Evolutionary conservation across 2,329 filamentous ascomycete species (phyloP).

Genomic region (Macrophomina phaseolina): DNA sequence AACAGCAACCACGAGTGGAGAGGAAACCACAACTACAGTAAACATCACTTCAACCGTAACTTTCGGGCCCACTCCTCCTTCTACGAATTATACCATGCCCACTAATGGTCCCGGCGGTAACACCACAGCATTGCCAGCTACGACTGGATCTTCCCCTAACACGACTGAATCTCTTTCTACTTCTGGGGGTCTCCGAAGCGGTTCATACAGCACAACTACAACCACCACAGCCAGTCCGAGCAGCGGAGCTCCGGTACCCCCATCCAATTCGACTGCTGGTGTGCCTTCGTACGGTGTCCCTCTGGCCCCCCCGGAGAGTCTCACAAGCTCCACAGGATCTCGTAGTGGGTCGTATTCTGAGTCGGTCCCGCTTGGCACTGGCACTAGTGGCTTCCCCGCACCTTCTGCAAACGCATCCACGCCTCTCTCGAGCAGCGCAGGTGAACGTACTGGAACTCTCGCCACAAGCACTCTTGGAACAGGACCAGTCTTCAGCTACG

Average conservation of each 20-base stretch:
- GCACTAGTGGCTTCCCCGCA: background rate
- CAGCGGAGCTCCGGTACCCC: constrained; percentile 2
- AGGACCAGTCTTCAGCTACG: background rate
- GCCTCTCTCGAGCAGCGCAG: background rate
- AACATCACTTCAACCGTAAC: background rate
- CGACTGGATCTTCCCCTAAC: background rate
- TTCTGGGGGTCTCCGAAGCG: background rate
- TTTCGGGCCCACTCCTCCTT: background rate
- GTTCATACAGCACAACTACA: background rate
- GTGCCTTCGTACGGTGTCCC: background rate
- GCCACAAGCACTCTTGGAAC: background rate
- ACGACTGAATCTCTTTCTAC: background rate
- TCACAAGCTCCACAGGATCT: background rate
- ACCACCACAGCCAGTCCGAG: background rate
- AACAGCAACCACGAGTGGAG: background rate
- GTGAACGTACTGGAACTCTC: background rate
- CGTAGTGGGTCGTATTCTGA: background rate
- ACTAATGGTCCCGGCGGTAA: background rate
- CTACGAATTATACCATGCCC: background rate
- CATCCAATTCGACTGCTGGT: background rate
- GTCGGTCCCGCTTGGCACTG: background rate
- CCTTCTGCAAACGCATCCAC: constrained; percentile 17
- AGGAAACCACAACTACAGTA: background rate
- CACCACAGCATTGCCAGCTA: background rate
- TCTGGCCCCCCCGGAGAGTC: background rate